These are phyloP conservation scores for Globisporangium nunn DNA, from an alignment of 352 stramenopile species.

Conservation along the genomic window DNA sequence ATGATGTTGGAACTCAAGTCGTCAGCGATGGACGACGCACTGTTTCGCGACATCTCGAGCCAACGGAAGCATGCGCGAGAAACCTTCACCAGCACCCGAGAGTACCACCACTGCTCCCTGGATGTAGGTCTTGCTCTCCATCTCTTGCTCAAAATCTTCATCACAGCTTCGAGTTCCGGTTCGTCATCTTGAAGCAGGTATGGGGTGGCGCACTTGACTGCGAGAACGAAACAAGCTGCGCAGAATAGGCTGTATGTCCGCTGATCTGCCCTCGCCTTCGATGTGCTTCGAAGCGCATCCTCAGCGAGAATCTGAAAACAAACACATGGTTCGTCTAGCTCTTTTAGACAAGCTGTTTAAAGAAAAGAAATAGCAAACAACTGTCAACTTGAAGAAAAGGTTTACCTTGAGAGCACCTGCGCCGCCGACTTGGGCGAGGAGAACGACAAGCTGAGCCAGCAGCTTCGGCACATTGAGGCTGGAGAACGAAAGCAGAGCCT, in stretches of 20 bases:
- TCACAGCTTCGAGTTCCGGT: not conserved
- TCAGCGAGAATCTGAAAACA: conserved; percentile 14
- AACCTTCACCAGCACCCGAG: conserved; percentile 11
- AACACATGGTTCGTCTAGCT: no score
- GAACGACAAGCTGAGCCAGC: conserved; percentile 26
- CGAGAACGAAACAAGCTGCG: conserved; percentile 37
- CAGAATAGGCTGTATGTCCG: conserved; percentile 32
- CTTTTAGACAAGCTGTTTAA: not conserved
- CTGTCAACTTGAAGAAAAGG: not conserved
- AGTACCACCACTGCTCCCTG: conserved; percentile 4
- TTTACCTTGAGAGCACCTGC: conserved; percentile 34
- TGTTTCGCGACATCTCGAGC: not conserved
- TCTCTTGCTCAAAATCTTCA: conserved; percentile 3
- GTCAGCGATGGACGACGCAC: conserved; percentile 2
- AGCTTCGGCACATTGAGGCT: conserved; percentile 17
- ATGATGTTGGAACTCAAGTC: conserved; percentile 10
- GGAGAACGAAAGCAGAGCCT: conserved; percentile 25
- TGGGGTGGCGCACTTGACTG: conserved; percentile 4
- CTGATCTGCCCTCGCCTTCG: conserved; percentile 8
- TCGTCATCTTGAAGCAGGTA: conserved; percentile 1
- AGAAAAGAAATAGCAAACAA: not conserved
- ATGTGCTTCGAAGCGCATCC: conserved; percentile 18
- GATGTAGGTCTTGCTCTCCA: not conserved
- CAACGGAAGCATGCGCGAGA: conserved; percentile 11
- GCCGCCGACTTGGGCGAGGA: conserved; percentile 28